These are phyloP conservation scores for Hyaloscypha finlandica DNA, from an alignment of 495 filamentous ascomycete species.

Conservation along the genomic window DNA sequence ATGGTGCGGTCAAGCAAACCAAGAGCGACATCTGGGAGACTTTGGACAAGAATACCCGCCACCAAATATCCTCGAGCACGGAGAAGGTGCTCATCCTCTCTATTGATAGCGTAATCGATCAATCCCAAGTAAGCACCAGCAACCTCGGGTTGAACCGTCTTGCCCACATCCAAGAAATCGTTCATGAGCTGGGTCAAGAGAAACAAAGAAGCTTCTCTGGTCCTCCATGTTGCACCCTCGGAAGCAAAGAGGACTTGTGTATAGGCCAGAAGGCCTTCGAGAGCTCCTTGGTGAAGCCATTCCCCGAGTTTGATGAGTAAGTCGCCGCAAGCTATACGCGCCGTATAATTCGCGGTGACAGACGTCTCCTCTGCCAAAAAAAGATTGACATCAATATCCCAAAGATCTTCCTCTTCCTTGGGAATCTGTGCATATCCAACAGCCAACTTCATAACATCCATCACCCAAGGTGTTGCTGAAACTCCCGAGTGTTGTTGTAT, in stretches of 20 bases:
- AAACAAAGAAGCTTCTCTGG: conserved; percentile 78
- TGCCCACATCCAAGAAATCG: conserved; percentile 76
- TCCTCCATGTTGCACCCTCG: conserved; percentile 56
- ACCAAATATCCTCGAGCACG: conserved; percentile 84
- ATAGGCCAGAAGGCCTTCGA: conserved; percentile 73
- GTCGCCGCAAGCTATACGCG: conserved; percentile 87
- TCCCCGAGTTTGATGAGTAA: conserved; percentile 91
- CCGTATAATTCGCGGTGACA: conserved; percentile 94
- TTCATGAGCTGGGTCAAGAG: conserved; percentile 77
- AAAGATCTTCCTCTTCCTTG: conserved; percentile 87
- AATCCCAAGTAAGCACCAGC: conserved; percentile 73
- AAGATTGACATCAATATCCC: conserved; percentile 94
- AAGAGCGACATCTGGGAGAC: conserved; percentile 55
- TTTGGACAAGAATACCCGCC: conserved; percentile 68
- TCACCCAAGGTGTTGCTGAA: conserved; percentile 68
- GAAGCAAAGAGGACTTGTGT: conserved; percentile 67
- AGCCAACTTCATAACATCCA: conserved; percentile 80
- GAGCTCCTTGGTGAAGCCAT: conserved; percentile 70
- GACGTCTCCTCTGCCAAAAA: conserved; percentile 95
- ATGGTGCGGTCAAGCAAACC: conserved; percentile 71
- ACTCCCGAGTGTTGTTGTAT: conserved; percentile 57
- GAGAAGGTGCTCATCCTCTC: conserved; percentile 64
- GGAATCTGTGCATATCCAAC: conserved; percentile 89
- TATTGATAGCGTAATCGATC: conserved; percentile 72
- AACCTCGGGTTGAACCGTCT: conserved; percentile 63